Evolutionary conservation across 2,329 filamentous ascomycete genomes (phyloP), one percentile per base, ranked within the genome.

Genomic region (Metarhizium guizhouense): DNA sequence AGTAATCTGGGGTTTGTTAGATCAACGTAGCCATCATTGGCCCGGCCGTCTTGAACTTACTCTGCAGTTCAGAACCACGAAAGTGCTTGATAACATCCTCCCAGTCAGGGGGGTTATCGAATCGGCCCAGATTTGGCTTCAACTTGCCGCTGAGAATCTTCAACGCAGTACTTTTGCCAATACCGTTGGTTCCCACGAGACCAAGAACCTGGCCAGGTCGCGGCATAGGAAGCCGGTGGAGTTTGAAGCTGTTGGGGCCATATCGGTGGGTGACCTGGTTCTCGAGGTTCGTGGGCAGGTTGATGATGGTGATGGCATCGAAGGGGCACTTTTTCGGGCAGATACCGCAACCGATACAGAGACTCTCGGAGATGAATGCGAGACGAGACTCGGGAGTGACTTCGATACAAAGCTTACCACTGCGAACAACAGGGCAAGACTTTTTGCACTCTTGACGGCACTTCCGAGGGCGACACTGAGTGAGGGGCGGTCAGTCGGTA

Each of bases 311-410:
- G 76, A 99, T 99, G 67, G 94, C 94, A 69, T 92, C 88, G 75
- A 99, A 99, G 16, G 94, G 94, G 74, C 94, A 99, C 75, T 97
- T 97, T 80, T 99, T 99, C 48, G 93, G 91, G 74, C 95, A 99
- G 77, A 99, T 99, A 86, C 94, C 95, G 70, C 95, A 99, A 74
- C 94, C 94, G 67, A 97, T 96, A 72, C 93, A 96, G 60, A 96
- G 84, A 61, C 84, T 85, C 74, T 99, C 94, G 62, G 93, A 97
- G 68, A 99, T 95, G 81, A 96, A 99, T 71, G 94, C 94, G 65
- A 99, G 93, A 69, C 93, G 93, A 62, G 93, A 95, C 57, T 89
- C 83, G 60, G 89, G 78, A 54, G 82, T 80, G 67, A 99, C 95
- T 79, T 99, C 93, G 71, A 97, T 96, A 76, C 92, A 96, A 63